Evolutionary conservation across 164 flowering plant species (phyloP), one percentile per base, ranked within the genome.

Genomic region (Aristolochia contorta): DNA sequence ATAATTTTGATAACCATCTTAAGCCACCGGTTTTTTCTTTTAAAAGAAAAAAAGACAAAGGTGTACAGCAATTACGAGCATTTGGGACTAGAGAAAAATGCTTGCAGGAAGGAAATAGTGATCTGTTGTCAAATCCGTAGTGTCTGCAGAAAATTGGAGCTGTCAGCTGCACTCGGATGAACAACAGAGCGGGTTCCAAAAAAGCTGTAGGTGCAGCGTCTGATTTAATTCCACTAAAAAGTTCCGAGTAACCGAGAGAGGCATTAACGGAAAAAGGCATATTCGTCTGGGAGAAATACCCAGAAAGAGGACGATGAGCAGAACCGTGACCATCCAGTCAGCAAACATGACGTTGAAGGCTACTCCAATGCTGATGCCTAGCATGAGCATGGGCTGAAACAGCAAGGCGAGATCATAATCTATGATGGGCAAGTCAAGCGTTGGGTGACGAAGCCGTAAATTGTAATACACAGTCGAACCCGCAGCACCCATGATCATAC

Each of bases 401-500:
- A 84, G 76, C 69, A 84, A 72, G 0, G 86, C 85, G 10, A 84
- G 66, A 54, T 84, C 85, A 53, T 78, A 84, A 57, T 83, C 88
- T 16, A 83, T 79, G 23, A 79, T 63, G 23, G 89, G 85, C 54
- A 75, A 47, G 32, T 81, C 84, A 46, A 79, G 70, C 19, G 85
- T 80, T 30, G 88, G 88, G 66, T 83, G 88, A 56, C 72, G 69
- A 18, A 65, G 68, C 63, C 62, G 70, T 46, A 81, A 65, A 66
- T 83, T 83, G 69, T 74, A 80, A 62, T 69, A 76, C 10, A 81
- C 85, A 0, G 84, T 68, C 22, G 87, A 67, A 14, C 61, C 80
- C 1, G 87, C 80, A 16, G 75, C 82, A 23, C 87, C 87, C 74
- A 78, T 80, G 32, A 83, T 79, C 87, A 83, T 83, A 64, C 82